Conservation (phyloP, 108 stramenopile genomes). For the Hondaea fermentalgiana region DNA sequence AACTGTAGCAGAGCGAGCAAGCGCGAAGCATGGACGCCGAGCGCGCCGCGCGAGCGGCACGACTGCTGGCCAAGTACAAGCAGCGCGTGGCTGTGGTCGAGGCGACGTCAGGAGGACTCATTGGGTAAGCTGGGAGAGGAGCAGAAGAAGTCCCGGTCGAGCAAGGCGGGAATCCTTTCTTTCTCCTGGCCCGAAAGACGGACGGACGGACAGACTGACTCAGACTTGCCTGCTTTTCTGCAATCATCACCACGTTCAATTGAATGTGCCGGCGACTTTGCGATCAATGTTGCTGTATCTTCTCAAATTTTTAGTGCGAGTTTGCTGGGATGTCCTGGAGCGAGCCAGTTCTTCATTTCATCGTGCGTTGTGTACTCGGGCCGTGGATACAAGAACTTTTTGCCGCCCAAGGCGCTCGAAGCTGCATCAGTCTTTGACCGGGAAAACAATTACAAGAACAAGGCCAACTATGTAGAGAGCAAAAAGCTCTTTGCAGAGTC, state of each 20-base stretch:
- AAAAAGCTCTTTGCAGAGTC: background rate
- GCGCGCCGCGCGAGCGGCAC: background rate
- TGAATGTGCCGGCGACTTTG: background rate
- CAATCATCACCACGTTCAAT: too few species aligned
- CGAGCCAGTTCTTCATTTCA: background rate
- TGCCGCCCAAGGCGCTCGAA: background rate
- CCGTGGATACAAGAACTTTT: background rate
- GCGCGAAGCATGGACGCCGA: background rate
- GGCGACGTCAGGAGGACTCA: background rate
- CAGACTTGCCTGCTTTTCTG: background rate
- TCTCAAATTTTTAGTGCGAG: background rate
- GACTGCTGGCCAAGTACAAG: background rate
- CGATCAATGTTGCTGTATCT: background rate
- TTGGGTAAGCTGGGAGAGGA: background rate
- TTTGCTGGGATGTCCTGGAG: background rate
- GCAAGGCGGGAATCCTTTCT: too few species aligned
- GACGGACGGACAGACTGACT: background rate
- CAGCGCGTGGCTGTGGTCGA: slow-evolving; percentile 12
- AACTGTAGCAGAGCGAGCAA: too few species aligned
- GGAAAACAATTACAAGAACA: background rate
- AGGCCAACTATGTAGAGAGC: background rate
- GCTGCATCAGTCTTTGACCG: background rate
- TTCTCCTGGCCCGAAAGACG: background rate
- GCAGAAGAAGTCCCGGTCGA: too few species aligned
- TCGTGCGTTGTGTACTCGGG: background rate